Conservation (phyloP, 257 asterid genomes). For the Primulina tabacum region DNA sequence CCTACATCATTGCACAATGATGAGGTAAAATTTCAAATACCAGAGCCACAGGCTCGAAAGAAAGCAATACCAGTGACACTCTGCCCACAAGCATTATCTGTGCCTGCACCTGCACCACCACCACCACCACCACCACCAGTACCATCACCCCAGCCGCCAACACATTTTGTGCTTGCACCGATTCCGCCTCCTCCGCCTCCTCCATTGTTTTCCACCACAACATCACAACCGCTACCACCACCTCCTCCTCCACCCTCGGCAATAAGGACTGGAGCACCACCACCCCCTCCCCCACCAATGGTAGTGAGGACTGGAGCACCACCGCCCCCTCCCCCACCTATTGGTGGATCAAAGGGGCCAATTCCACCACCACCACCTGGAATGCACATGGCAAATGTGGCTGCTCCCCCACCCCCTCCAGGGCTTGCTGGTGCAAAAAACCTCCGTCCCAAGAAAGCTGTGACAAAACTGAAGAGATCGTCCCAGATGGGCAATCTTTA, state of each 20-base stretch:
- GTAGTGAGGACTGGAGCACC: constrained; percentile 25
- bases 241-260: constrained; percentile 28
- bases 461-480: constrained; percentile 73
- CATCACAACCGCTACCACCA: constrained; percentile 29
- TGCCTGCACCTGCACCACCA: constrained; percentile 15
- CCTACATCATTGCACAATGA: constrained; percentile 10
- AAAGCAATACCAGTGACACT: neutral
- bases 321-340: constrained; percentile 53
- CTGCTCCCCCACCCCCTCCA: constrained; percentile 76
- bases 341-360: constrained; percentile 33
- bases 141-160: neutral
- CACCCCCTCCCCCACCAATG: constrained; percentile 37
- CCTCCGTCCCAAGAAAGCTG: constrained; percentile 51
- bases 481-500: constrained; percentile 87
- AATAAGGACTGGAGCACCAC: constrained; percentile 20
- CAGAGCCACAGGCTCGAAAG: constrained; percentile 18
- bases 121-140: constrained; percentile 32
- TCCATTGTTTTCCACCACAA: constrained; percentile 16
- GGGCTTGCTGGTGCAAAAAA: constrained; percentile 35
- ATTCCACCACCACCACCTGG: constrained; percentile 52
- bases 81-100: neutral
- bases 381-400: constrained; percentile 31
- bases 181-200: constrained; percentile 40
- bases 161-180: constrained; percentile 24
- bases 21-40: constrained; percentile 18